Evolutionary conservation across 2,329 filamentous ascomycete genomes (phyloP).

Genomic region (Penicillium hordei): DNA sequence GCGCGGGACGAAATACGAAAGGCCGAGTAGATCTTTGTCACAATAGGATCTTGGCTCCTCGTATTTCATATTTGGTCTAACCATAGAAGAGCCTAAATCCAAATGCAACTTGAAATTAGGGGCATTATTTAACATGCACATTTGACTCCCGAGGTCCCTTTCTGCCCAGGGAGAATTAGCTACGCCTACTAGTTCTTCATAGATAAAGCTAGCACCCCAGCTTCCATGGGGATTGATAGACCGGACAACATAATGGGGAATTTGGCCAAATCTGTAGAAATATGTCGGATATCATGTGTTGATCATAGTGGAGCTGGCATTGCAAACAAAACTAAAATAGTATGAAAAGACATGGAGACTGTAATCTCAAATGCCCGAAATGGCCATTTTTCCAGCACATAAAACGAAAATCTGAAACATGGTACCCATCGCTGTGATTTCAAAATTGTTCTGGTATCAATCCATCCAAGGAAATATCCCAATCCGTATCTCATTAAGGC

Average conservation of each 20-base stretch:
- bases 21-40: neutral
- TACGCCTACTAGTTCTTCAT: too few relatives aligned
- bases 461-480: neutral
- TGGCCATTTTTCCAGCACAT: neutral
- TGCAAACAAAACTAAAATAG: neutral
- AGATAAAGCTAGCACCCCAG: too few relatives aligned
- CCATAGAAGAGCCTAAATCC: neutral
- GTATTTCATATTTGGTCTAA: neutral
- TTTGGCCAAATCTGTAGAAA: too few relatives aligned
- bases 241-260: too few relatives aligned
- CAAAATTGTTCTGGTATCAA: neutral
- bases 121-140: neutral
- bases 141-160: neutral
- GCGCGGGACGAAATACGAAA: neutral
- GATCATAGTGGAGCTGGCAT: neutral
- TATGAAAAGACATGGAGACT: neutral
- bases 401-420: neutral
- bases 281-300: neutral
- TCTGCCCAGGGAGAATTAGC: too few relatives aligned
- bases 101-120: neutral
- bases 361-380: neutral
- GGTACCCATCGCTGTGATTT: neutral
- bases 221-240: too few relatives aligned
- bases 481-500: constrained; percentile 18
- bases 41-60: neutral